Base-by-base conservation (phyloP, 345 rosid species). In the Eucalyptus grandis region DNA sequence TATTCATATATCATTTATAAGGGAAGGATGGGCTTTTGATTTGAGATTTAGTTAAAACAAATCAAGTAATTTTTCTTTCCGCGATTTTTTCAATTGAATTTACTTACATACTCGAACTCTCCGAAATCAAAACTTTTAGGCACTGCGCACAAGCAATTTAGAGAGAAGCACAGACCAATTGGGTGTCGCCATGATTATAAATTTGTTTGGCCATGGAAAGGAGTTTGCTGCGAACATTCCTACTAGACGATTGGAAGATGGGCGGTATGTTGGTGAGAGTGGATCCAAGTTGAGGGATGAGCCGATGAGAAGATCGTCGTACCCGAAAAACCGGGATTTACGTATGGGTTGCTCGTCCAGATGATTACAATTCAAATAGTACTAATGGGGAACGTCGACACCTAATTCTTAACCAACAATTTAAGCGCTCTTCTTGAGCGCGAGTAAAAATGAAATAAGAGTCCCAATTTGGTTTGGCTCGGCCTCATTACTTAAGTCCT, bases 291-390 rank as follows among this genome's bases (percentile, higher is more conserved):
- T 56, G 62, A 56, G 62, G 62, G 62, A 56, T 56, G 62, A 56
- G 27, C 13, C 1, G 27, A 56, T 56, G 27, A 54, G 60, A 22
- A 54, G 60, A 51, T 7, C 22, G 22, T 7, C 22, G 9, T 22
- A 9, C 27, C 60, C 27, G 5, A 24, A 56, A 54, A 56, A 22
- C 27, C 27, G 5, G 12, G 60, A 4, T 22, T 22, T 54, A 54
- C 2, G 5, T 22, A 0, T 54, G 27, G 60, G 26, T 54, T 21
- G 5, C 60, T 8, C 11, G 3, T 22, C 2, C 3, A 8, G 27
- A 21, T 54, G 26, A 54, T 54, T 21, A 21, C 27, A 54, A 9
- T 54, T 54, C 60, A 9, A 9, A 21, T 22, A 22, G 60, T 8
- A 54, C 60, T 22, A 2, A 21, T 22, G 60, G 60, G 26, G 27